Evolutionary conservation across 805 yeast species (phyloP), one percentile per base, ranked within the genome.

Genomic region (Kurtzmaniella fragi): DNA sequence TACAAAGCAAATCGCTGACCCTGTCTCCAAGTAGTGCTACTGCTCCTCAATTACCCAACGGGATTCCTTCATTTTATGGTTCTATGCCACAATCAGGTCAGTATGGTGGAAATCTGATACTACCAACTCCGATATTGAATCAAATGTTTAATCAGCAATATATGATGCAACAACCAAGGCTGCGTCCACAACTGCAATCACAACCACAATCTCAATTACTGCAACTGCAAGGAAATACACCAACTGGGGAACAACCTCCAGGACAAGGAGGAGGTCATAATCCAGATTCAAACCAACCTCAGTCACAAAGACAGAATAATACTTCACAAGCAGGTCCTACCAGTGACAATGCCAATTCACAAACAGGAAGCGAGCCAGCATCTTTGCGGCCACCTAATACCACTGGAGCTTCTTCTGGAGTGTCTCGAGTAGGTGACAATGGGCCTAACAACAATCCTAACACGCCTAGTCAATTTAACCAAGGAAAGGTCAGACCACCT

Each of bases 11-110:
- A 47, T 65, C 69, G 17, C 71, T 64, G 46, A 64, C 71, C 1
- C 54, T 62, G 32, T 62, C 70, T 10, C 73, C 73, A 1, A 49
- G 61, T 4, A 56, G 62, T 40, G 63, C 70, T 3, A 56, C 67
- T 6, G 71, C 65, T 14, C 71, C 73, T 7, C 57, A 49, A 12
- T 51, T 64, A n/a, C 70, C 70, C 1, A 42, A 45, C 33, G 55
- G 41, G 12, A 39, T 46, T 28, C 34, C 50, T 11, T 39, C 54
- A 4, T 57, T 53, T 35, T 61, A 53, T 43, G 44, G 55, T 13
- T 40, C 57, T 4, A 43, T 60, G 28, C 63, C 65, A 2, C 55
- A 52, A 40, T 48, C 47, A 17, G 44, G 52, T 14, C 59, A 56
- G 38, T 57, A 54, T 37, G 49, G 46, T 32, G 54, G 56, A 11